Percentiles rank a stretch among this genome's conserved stretches.
Conservation (phyloP, 129 eudicot genomes). For the Saussurea involucrata region DNA sequence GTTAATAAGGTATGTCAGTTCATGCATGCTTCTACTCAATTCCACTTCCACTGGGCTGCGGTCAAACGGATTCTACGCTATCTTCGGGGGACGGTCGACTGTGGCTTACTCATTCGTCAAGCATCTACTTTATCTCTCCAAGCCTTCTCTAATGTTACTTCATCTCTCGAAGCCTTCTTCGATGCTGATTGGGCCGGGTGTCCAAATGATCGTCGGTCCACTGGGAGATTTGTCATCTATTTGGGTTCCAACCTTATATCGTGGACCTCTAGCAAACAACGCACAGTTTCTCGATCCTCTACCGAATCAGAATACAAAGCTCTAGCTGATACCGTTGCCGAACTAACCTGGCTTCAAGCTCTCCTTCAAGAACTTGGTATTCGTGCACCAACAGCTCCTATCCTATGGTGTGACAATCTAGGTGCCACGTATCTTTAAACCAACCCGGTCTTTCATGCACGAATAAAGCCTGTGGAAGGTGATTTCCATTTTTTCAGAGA, state of each 20-base stretch:
- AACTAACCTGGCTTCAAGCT: neutral
- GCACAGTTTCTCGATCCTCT: neutral
- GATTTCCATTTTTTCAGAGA: too few species aligned
- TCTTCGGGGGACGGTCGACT: too few species aligned
- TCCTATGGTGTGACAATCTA: neutral
- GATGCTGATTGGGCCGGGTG: neutral
- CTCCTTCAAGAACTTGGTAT: neutral
- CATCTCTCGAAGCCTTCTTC: neutral
- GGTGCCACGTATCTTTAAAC: neutral
- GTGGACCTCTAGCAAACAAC: neutral
- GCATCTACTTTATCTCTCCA: too few species aligned
- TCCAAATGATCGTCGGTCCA: neutral
- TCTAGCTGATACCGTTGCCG: neutral
- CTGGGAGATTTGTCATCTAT: too few species aligned
- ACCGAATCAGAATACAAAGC: neutral
- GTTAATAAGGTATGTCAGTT: too few species aligned
- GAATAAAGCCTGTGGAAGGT: neutral
- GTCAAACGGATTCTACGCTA: too few species aligned
- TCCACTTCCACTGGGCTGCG: too few species aligned
- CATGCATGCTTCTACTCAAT: too few species aligned
- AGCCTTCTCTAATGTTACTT: too few species aligned
- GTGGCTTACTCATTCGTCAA: too few species aligned
- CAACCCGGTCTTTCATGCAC: neutral
- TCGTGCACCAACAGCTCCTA: neutral
- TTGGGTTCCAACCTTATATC: too few species aligned